A percentile compares a stretch with the other conserved stretches of the same genome.
Evolutionary conservation across 73 alveolate genomes (phyloP).

Genomic region (Breviolum minutum): DNA sequence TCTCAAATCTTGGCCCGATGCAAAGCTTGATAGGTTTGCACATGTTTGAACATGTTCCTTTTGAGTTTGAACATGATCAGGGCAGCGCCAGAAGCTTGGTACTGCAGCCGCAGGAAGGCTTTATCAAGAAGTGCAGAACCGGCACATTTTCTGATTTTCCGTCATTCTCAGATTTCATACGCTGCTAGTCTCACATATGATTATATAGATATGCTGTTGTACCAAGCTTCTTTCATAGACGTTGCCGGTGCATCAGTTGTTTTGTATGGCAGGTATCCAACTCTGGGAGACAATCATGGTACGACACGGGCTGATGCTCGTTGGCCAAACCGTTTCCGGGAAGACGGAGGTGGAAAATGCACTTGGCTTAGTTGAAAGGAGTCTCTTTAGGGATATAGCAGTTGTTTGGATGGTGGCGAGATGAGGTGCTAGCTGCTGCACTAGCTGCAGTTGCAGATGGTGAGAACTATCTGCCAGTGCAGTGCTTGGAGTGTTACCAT

Average conservation of each 20-base stretch:
- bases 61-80: background rate
- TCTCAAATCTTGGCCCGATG: no score
- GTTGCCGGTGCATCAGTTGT: background rate
- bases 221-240: background rate
- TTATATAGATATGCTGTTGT: background rate
- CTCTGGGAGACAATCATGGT: constrained; percentile 99
- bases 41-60: background rate
- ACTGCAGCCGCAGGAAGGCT: constrained; percentile 98
- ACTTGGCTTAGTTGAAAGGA: background rate
- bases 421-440: constrained; percentile 96
- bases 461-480: constrained; percentile 87
- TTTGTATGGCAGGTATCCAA: constrained; percentile 97
- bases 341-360: constrained; percentile 97
- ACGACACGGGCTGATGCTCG: constrained; percentile 99
- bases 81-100: constrained; percentile 97
- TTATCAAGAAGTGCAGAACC: constrained; percentile 97
- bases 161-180: background rate
- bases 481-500: background rate
- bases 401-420: background rate
- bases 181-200: background rate
- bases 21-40: background rate
- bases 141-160: background rate
- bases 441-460: constrained; percentile 97
- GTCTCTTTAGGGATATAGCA: background rate
- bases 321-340: constrained; percentile 98